Evolutionary conservation across 2,329 filamentous ascomycete genomes (phyloP), one percentile per base, ranked within the genome.

Genomic region (Stemphylium beticola): DNA sequence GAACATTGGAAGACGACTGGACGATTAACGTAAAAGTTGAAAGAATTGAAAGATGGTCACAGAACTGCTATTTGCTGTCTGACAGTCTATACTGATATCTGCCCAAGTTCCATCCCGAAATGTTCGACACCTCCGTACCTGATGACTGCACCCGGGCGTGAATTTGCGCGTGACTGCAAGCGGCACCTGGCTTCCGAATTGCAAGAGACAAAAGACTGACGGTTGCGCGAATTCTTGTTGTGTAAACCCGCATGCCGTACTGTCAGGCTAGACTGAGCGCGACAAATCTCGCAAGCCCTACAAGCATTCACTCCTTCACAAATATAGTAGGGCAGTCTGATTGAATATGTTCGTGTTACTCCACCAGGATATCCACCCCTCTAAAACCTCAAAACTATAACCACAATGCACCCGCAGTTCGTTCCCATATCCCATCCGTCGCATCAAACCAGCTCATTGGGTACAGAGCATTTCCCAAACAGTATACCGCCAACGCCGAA

Each of bases 401-500:
- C 6, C 24, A 6, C n/a, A 10, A 14, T 15, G 20, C 20, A 6
- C 14, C 42, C n/a, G 20, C 42, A n/a, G 15, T 26, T 36, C 20
- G 15, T 45, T 24, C 8, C 17, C 12, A 17, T 15, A 15, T n/a
- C 32, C 34, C 15, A 18, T 26, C 18, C 31, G 18, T 36, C 36
- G 32, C 42, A 36, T 26, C 10, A n/a, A 41, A 41, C 36, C 31
- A 45, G 15, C 34, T 54, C 46, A 18, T 15, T 44, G 6, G 22
- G 22, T 24, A 14, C 20, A 31, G 29, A 55, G 42, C 14, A 22
- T 18, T 50, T 14, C 39, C 46, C 29, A 40, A 17, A 36, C 31
- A 32, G 17, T 33, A 29, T 42, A 22, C 55, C 57, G 51, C 37
- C 39, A 68, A 74, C 70, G 66, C 71, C 71, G 37, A 53, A 50